These are phyloP conservation scores for Arabidopsis arenosa DNA, from an alignment of 345 rosid species.

Conservation along the genomic window DNA sequence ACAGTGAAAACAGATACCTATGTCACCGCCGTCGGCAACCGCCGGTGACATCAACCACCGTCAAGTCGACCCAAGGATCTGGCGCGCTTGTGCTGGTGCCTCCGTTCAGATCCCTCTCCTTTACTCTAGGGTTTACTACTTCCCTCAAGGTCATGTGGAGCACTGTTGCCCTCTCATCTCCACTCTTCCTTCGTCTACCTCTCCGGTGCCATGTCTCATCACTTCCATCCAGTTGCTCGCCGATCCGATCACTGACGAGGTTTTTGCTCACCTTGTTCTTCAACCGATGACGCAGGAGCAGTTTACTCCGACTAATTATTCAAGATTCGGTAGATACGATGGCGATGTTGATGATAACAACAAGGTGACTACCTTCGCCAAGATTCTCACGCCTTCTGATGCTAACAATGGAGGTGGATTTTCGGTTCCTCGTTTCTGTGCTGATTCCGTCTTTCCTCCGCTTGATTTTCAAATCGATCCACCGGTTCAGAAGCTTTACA, in stretches of 20 bases:
- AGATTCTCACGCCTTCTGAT: conserved; percentile 83
- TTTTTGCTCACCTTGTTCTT: conserved; percentile 59
- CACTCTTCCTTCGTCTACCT: conserved; percentile 37
- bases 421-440: conserved; percentile 93
- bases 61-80: conserved; percentile 62
- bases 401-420: conserved; percentile 98
- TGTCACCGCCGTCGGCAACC: conserved; percentile 46
- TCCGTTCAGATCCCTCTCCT: conserved; percentile 64
- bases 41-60: conserved; percentile 41
- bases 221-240: conserved; percentile 62
- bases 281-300: conserved; percentile 32
- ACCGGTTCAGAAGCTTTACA: conserved; percentile 72
- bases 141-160: conserved; percentile 86
- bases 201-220: conserved; percentile 55
- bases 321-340: conserved; percentile 25
- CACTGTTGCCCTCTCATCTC: conserved; percentile 51
- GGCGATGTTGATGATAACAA: conserved; percentile 36
- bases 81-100: conserved; percentile 87
- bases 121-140: conserved; percentile 78
- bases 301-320: conserved; percentile 22
- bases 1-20: conserved; percentile 37
- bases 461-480: conserved; percentile 81
- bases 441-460: conserved; percentile 81
- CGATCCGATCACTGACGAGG: conserved; percentile 82
- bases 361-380: conserved; percentile 63